Evolutionary conservation across 768 basidiomycete species (phyloP).

Genomic region (Collybiopsis luxurians): DNA sequence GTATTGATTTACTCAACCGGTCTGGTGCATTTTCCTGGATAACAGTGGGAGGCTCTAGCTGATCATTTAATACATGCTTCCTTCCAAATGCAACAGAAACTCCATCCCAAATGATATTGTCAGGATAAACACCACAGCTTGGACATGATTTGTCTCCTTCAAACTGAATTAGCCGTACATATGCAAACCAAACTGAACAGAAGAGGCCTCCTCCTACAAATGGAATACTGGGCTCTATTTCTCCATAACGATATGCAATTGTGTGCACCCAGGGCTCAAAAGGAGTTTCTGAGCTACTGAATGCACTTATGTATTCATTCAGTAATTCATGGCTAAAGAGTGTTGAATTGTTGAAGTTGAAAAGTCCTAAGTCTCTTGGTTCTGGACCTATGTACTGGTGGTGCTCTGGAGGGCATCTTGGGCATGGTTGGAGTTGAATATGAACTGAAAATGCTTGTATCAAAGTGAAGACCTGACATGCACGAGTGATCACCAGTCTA

Average conservation of each 20-base stretch:
- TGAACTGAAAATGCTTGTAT: too few relatives aligned
- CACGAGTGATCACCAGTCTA: background rate
- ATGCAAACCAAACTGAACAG: constrained; percentile 31
- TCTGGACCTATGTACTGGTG: constrained; percentile 28
- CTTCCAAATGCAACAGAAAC: constrained; percentile 27
- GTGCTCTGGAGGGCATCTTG: constrained; percentile 3
- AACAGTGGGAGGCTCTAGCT: constrained; percentile 25
- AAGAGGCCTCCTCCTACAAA: constrained; percentile 24
- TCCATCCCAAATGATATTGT: constrained; percentile 32
- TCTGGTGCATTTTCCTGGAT: constrained; percentile 8
- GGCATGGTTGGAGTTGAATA: background rate
- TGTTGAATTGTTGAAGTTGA: constrained; percentile 31
- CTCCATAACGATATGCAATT: constrained; percentile 19
- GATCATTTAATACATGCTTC: constrained; percentile 21
- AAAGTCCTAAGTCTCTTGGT: constrained; percentile 20
- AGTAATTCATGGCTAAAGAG: constrained; percentile 30
- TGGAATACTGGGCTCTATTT: constrained; percentile 16
- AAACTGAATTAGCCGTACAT: constrained; percentile 19
- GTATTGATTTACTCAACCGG: constrained; percentile 6
- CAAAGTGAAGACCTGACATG: too few relatives aligned
- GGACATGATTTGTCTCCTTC: constrained; percentile 23
- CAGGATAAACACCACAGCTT: constrained; percentile 23
- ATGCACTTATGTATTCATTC: constrained; percentile 30
- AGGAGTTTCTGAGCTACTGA: constrained; percentile 31
- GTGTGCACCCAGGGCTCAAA: constrained; percentile 26